Evolutionary conservation across 179 eudicot species (phyloP).

Genomic region (Nepenthes alata): DNA sequence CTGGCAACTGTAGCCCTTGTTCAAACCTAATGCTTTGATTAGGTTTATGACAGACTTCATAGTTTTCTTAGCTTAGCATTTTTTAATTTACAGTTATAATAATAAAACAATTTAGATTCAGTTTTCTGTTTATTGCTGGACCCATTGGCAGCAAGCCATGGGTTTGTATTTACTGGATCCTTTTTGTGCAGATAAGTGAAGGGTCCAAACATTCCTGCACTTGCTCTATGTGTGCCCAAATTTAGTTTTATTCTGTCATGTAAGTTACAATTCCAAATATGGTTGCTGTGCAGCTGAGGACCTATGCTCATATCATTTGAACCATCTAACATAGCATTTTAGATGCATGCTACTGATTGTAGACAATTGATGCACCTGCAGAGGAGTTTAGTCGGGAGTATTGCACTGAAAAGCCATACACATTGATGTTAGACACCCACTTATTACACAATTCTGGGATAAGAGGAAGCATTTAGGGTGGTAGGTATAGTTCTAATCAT

Average conservation of each 20-base stretch:
- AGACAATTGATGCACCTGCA: too few relatives aligned
- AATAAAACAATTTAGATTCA: too few relatives aligned
- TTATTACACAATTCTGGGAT: too few relatives aligned
- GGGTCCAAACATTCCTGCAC: neutral
- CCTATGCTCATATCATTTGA: neutral
- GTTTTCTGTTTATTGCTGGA: neutral
- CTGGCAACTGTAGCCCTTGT: neutral
- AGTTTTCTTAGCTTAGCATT: neutral
- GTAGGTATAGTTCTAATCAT: too few relatives aligned
- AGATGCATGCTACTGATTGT: too few relatives aligned
- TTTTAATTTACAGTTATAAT: neutral
- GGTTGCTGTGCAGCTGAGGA: too few relatives aligned
- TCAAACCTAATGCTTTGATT: neutral
- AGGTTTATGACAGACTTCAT: neutral
- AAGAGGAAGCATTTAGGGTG: too few relatives aligned
- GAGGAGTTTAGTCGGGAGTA: too few relatives aligned
- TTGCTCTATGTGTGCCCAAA: conserved; percentile 4
- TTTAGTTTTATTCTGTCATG: neutral
- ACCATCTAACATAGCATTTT: too few relatives aligned
- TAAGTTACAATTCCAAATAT: too few relatives aligned
- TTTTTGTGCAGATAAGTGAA: conserved; percentile 9
- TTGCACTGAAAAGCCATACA: too few relatives aligned
- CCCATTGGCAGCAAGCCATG: conserved; percentile 18
- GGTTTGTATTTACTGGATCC: conserved; percentile 25
- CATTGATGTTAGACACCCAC: too few relatives aligned